Evolutionary conservation across 208 protist genomes (phyloP).

Genomic region (Acanthamoeba castellanii): DNA sequence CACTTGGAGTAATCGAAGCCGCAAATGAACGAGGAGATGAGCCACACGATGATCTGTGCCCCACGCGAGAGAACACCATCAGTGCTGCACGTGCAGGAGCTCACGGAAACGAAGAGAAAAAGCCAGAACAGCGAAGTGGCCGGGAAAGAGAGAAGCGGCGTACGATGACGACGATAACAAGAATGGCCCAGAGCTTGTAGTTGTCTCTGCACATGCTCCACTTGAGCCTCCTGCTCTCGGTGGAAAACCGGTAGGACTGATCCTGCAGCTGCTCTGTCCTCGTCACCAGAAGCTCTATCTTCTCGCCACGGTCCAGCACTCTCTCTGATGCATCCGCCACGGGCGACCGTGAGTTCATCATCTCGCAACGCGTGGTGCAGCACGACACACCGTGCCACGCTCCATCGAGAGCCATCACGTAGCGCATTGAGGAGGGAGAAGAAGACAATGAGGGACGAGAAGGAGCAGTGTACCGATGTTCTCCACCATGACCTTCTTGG

Average conservation of each 20-base stretch:
- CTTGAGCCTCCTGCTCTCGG: constrained; percentile 85
- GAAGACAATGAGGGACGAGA: neutral
- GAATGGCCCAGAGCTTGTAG: constrained; percentile 85
- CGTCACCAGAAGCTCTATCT: constrained; percentile 90
- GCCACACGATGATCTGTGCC: constrained; percentile 41
- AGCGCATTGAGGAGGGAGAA: neutral
- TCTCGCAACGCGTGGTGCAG: no score
- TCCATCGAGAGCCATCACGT: neutral
- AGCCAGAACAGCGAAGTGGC: neutral
- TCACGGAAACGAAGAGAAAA: neutral
- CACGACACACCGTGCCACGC: neutral
- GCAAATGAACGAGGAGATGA: constrained; percentile 67
- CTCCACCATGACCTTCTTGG: constrained; percentile 88
- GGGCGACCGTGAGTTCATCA: neutral
- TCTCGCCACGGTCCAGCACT: constrained; percentile 89
- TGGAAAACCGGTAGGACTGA: constrained; percentile 85
- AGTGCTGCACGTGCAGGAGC: neutral
- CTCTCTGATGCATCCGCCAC: constrained; percentile 76
- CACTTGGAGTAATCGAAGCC: constrained; percentile 65
- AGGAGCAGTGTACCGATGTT: constrained; percentile 84
- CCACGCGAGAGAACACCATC: neutral
- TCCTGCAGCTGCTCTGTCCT: constrained; percentile 87
- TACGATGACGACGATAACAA: constrained; percentile 80
- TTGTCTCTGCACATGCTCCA: constrained; percentile 90
- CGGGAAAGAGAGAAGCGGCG: neutral